Evolutionary conservation across 2,329 filamentous ascomycete genomes (phyloP).

Genomic region (Fusarium sp.): DNA sequence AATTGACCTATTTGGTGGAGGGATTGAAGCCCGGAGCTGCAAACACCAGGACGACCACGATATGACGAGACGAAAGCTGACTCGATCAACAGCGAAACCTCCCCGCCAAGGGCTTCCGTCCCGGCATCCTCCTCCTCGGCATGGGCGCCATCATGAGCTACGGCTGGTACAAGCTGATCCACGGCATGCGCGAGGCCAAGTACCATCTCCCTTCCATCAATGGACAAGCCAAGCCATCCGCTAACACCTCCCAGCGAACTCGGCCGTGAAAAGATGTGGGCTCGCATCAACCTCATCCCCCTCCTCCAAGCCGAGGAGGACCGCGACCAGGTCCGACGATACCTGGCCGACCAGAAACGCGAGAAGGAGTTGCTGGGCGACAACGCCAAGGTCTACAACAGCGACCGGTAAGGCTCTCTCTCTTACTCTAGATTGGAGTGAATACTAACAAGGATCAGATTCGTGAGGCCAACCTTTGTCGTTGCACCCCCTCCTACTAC

Average conservation of each 20-base stretch:
- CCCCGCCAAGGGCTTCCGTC: conserved; percentile 89
- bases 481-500: conserved; percentile 74
- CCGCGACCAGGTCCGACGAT: conserved; percentile 88
- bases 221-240: not conserved
- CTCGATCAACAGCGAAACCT: conserved; percentile 80
- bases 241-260: conserved; percentile 74
- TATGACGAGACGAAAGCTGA: conserved; percentile 11
- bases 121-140: conserved; percentile 79
- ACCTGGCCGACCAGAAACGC: conserved; percentile 85
- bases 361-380: conserved; percentile 91
- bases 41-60: not conserved
- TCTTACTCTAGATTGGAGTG: not conserved
- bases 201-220: conserved; percentile 59
- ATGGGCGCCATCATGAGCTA: conserved; percentile 84
- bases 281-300: conserved; percentile 92
- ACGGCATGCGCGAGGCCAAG: conserved; percentile 92
- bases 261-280: conserved; percentile 97
- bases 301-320: conserved; percentile 96
- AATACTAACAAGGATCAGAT: conserved; percentile 60
- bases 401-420: conserved; percentile 74
- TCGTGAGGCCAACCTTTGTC: conserved; percentile 83
- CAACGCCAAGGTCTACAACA: conserved; percentile 87
- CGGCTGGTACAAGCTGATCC: conserved; percentile 87
- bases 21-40: not conserved
- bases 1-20: not conserved